phyloP scores from a whole-genome alignment of 164 flowering plant genomes.

The Warburgia ugandensis region DNA sequence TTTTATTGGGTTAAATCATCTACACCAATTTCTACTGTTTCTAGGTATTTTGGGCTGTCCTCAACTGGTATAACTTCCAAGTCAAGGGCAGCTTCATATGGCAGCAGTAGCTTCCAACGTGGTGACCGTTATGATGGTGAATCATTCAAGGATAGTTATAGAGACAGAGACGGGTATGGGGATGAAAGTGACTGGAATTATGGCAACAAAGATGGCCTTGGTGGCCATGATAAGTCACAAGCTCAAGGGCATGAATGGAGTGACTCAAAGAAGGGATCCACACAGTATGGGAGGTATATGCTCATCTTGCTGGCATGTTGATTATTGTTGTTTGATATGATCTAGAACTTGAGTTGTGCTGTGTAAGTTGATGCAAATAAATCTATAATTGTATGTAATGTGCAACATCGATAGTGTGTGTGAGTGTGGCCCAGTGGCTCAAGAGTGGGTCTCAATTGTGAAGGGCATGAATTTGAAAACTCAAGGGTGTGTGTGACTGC shows the following conservation, averaged over 20 bases:
- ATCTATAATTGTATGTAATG: too few relatives aligned
- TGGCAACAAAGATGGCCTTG: slow-evolving; percentile 22
- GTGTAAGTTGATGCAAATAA: too few relatives aligned
- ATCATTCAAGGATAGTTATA: slow-evolving; percentile 37
- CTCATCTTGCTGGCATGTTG: not conserved
- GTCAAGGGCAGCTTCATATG: slow-evolving; percentile 56
- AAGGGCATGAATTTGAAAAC: too few relatives aligned
- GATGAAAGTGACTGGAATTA: slow-evolving; percentile 19
- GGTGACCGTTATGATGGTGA: slow-evolving; percentile 51
- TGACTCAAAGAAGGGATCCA: slow-evolving; percentile 29
- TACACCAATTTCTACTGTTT: slow-evolving; percentile 2
- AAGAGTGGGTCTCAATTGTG: too few relatives aligned
- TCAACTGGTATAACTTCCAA: slow-evolving; percentile 73
- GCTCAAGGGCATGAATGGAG: slow-evolving; percentile 23
- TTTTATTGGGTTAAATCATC: not conserved
- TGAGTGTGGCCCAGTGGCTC: too few relatives aligned
- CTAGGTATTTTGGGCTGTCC: slow-evolving; percentile 90
- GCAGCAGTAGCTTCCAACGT: slow-evolving; percentile 42
- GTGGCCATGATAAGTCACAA: slow-evolving; percentile 33
- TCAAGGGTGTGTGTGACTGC: too few relatives aligned
- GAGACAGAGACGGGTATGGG: slow-evolving; percentile 33
- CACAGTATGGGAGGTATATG: slow-evolving; percentile 39
- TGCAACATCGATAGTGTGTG: too few relatives aligned
- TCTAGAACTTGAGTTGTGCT: too few relatives aligned
- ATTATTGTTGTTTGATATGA: not conserved